Evolutionary conservation across 1,284 basidiomycete genomes (phyloP).

Genomic region (Trichosporon coremiiforme): DNA sequence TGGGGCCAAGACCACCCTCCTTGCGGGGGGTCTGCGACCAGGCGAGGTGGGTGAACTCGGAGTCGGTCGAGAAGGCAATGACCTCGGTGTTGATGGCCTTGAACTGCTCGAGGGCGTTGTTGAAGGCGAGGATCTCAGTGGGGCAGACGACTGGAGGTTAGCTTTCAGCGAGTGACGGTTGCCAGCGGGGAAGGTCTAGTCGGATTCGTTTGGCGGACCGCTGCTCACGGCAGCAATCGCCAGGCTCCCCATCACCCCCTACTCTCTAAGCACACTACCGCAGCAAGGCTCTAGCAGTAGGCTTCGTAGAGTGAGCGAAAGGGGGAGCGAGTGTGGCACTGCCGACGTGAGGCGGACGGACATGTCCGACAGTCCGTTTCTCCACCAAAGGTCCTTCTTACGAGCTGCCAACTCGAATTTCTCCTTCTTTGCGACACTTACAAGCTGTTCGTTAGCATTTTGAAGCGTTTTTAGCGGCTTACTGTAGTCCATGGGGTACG

Average conservation of each 20-base stretch:
- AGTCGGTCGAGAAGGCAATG: slow-evolving; percentile 79
- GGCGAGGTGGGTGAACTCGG: slow-evolving; percentile 81
- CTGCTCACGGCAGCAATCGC: too few species aligned
- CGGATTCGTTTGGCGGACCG: too few species aligned
- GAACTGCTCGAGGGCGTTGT: slow-evolving; percentile 76
- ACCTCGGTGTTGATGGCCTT: slow-evolving; percentile 71
- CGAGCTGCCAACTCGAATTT: too few species aligned
- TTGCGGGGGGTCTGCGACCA: slow-evolving; percentile 78
- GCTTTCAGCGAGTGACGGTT: neutral
- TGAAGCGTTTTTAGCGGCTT: neutral
- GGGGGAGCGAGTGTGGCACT: neutral
- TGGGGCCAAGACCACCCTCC: slow-evolving; percentile 81
- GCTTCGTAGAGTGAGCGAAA: neutral
- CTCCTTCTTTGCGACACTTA: neutral
- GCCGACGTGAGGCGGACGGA: neutral
- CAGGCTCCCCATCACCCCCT: too few species aligned
- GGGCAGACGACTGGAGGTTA: slow-evolving; percentile 70
- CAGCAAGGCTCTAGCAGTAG: neutral
- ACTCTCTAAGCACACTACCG: neutral
- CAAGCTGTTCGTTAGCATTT: neutral
- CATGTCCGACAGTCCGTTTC: neutral
- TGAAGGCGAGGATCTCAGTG: slow-evolving; percentile 90
- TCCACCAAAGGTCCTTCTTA: neutral
- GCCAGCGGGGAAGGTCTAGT: neutral
- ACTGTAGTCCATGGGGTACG: slow-evolving; percentile 68